Conservation (phyloP, 2,329 filamentous ascomycete genomes). For the Hortaea sp. region DNA sequence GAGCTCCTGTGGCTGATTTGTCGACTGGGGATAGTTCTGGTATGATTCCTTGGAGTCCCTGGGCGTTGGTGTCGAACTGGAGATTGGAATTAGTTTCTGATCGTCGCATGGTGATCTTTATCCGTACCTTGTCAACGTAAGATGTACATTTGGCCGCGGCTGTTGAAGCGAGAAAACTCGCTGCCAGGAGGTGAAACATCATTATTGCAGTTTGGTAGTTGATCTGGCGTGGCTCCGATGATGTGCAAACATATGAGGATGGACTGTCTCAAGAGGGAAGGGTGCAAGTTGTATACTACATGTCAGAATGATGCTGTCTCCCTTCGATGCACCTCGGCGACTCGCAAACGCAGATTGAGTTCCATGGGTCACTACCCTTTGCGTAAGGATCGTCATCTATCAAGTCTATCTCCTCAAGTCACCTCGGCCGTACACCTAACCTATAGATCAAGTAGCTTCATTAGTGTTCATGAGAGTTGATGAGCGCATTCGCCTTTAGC, state of each 20-base stretch:
- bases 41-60: not conserved
- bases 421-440: not conserved
- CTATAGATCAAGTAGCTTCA: not conserved
- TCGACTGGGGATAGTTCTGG: slow-evolving; percentile 1
- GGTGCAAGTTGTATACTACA: too few relatives aligned
- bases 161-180: not conserved
- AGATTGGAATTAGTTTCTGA: not conserved
- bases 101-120: too few relatives aligned
- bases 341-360: not conserved
- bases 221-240: not conserved
- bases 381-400: not conserved
- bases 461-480: too few relatives aligned
- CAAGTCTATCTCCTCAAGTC: not conserved
- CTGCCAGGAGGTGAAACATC: not conserved
- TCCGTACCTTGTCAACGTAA: not conserved
- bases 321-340: too few relatives aligned
- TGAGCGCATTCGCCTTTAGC: too few relatives aligned
- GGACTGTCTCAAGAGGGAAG: too few relatives aligned
- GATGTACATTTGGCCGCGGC: not conserved
- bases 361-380: not conserved
- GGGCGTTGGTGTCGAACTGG: slow-evolving; percentile 21
- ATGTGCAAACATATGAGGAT: too few relatives aligned
- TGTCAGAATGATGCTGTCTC: too few relatives aligned
- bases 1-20: not conserved
- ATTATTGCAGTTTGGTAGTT: not conserved